Evolutionary conservation across 805 yeast species (phyloP).

Genomic region (Debaryomyces tyrocola): DNA sequence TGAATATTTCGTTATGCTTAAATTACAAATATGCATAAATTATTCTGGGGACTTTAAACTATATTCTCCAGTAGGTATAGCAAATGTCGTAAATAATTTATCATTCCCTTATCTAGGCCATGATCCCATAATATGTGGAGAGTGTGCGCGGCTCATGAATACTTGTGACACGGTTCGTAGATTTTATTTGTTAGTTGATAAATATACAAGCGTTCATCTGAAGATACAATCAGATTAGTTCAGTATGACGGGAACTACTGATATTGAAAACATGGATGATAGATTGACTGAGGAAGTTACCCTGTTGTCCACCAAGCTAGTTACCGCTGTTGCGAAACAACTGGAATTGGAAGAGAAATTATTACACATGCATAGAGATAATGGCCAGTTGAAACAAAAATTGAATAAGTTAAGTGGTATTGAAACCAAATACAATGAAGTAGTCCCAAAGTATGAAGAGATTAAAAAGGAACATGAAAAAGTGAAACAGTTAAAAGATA

Average conservation of each 20-base stretch:
- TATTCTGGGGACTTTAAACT: no score
- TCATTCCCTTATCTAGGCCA: neutral
- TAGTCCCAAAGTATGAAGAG: conserved; percentile 31
- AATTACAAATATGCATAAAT: no score
- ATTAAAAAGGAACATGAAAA: conserved; percentile 23
- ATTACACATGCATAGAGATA: conserved; percentile 37
- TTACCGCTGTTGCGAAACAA: conserved; percentile 60
- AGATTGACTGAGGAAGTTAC: conserved; percentile 57
- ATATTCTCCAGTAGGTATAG: no score
- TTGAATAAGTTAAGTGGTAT: conserved; percentile 18
- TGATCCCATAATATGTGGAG: neutral
- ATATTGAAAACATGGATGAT: conserved; percentile 22
- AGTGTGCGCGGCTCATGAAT: neutral
- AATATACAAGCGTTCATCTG: no score
- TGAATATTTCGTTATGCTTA: no score
- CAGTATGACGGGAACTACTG: conserved; percentile 6
- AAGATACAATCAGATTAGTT: no score
- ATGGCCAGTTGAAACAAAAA: conserved; percentile 24
- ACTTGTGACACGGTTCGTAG: neutral
- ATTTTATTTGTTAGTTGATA: neutral
- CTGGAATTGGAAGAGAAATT: conserved; percentile 54
- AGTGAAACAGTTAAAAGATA: conserved; percentile 31
- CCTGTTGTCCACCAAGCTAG: conserved; percentile 55
- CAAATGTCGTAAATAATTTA: no score
- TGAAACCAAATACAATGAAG: conserved; percentile 21